These are phyloP conservation scores for Talaromyces sp. DNA, from an alignment of 2,329 filamentous ascomycete species.

Conservation along the genomic window DNA sequence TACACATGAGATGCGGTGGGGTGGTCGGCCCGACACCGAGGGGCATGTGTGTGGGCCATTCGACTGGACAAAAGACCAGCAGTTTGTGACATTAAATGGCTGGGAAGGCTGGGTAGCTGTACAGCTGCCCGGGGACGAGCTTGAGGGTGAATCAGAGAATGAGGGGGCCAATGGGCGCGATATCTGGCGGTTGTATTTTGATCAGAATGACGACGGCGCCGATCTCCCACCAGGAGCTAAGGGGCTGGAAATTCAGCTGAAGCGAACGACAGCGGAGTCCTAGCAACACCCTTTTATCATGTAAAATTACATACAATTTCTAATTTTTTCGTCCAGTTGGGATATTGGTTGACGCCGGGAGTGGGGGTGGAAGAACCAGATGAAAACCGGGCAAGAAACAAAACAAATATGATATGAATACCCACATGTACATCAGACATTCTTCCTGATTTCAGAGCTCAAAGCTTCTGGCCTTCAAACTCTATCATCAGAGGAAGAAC, in stretches of 20 bases:
- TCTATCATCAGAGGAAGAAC: too few relatives aligned
- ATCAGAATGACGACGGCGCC: slow-evolving; percentile 28
- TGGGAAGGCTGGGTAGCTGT: slow-evolving; percentile 24
- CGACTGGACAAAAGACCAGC: slow-evolving; percentile 17
- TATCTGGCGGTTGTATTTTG: slow-evolving; percentile 29
- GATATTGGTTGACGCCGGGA: too few relatives aligned
- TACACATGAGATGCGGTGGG: slow-evolving; percentile 30
- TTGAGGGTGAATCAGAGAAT: slow-evolving; percentile 12
- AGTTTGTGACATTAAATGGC: slow-evolving; percentile 12
- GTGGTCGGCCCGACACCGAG: slow-evolving; percentile 23
- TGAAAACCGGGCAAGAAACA: too few relatives aligned
- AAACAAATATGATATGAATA: too few relatives aligned
- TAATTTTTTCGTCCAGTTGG: background rate
- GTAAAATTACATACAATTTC: background rate
- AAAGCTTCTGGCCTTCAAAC: too few relatives aligned
- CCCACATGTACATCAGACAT: too few relatives aligned
- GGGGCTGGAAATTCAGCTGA: slow-evolving; percentile 27
- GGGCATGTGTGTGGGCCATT: slow-evolving; percentile 16
- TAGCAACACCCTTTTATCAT: slow-evolving; percentile 5
- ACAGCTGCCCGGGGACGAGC: slow-evolving; percentile 22
- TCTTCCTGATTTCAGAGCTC: too few relatives aligned
- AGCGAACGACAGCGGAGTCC: slow-evolving; percentile 20
- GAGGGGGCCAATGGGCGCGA: slow-evolving; percentile 17
- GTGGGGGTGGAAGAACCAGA: too few relatives aligned
- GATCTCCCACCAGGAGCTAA: slow-evolving; percentile 22